Percentiles rank a stretch among this genome's conserved stretches.
These are phyloP conservation scores for Loxodes magnus DNA, from an alignment of 73 alveolate species.

Conservation along the genomic window DNA sequence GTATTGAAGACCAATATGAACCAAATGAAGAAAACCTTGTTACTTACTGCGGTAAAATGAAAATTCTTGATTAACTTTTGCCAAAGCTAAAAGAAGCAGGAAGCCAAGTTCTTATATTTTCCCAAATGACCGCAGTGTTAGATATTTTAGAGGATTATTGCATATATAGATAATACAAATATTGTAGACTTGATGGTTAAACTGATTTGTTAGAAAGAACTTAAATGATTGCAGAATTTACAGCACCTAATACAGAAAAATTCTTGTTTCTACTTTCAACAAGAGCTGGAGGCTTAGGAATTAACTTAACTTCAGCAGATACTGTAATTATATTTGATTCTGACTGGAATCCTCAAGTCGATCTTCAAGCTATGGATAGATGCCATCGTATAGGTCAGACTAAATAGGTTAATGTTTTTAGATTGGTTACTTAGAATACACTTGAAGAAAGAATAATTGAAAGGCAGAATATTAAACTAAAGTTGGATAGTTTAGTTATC, in stretches of 20 bases:
- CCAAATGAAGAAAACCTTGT: conserved; percentile 14
- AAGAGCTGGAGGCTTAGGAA: conserved; percentile 96
- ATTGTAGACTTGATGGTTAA: conserved; percentile 95
- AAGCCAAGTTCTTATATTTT: conserved; percentile 80
- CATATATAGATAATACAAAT: conserved; percentile 74
- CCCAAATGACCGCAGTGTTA: conserved; percentile 90
- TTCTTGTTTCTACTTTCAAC: conserved; percentile 92
- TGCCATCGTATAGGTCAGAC: conserved; percentile 99
- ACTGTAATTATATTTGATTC: conserved; percentile 95
- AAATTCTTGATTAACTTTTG: conserved; percentile 31
- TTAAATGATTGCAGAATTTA: conserved; percentile 25
- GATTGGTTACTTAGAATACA: conserved; percentile 86
- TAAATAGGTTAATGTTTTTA: conserved; percentile 82
- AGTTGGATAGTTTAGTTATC: conserved; percentile 88
- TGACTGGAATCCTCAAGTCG: conserved; percentile 99
- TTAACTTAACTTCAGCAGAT: conserved; percentile 96
- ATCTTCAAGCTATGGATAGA: conserved; percentile 98
- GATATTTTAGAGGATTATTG: conserved; percentile 98
- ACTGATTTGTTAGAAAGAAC: conserved; percentile 55
- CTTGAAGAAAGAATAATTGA: conserved; percentile 97
- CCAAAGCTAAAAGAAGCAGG: conserved; percentile 41
- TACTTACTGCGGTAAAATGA: conserved; percentile 28
- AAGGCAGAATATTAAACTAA: conserved; percentile 85
- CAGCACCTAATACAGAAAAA: conserved; percentile 40
- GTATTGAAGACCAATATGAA: conserved; percentile 45